phyloP scores from a whole-genome alignment of 1,139 yeast genomes.

The Blastobotrys capitulatus region DNA sequence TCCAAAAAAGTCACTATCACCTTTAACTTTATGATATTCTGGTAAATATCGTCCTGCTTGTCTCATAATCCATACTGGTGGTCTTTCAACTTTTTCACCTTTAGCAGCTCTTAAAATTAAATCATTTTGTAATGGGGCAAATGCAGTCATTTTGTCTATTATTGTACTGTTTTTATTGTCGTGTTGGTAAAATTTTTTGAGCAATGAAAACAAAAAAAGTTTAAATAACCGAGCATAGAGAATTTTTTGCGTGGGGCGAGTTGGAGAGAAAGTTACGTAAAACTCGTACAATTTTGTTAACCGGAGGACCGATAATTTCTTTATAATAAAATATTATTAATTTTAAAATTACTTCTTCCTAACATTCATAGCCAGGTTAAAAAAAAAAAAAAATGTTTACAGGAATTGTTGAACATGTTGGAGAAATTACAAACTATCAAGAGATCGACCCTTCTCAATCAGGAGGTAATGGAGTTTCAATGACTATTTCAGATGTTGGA shows the following conservation, averaged over 20 bases:
- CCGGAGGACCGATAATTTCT: no score
- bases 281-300: no score
- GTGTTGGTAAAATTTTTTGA: not conserved
- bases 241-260: no score
- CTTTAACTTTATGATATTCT: conserved; percentile 88
- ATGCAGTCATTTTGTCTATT: conserved; percentile 17
- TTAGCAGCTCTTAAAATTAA: conserved; percentile 84
- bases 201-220: not conserved
- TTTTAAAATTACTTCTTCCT: no score
- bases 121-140: conserved; percentile 64
- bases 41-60: conserved; percentile 69
- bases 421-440: conserved; percentile 49
- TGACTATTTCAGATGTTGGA: conserved; percentile 59
- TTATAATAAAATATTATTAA: not conserved
- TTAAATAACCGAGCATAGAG: not conserved
- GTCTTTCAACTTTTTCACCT: conserved; percentile 84
- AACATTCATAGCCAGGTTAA: no score
- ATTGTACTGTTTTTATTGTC: not conserved
- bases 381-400: conserved; percentile 67
- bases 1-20: conserved; percentile 82
- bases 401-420: conserved; percentile 85
- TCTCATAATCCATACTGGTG: conserved; percentile 98
- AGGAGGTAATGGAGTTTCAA: conserved; percentile 78
- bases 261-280: no score
- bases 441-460: conserved; percentile 47